Percentiles rank a stretch among this genome's conserved stretches.
Evolutionary conservation across 148 eudicot genomes (phyloP).

Genomic region (Beta vulgaris): DNA sequence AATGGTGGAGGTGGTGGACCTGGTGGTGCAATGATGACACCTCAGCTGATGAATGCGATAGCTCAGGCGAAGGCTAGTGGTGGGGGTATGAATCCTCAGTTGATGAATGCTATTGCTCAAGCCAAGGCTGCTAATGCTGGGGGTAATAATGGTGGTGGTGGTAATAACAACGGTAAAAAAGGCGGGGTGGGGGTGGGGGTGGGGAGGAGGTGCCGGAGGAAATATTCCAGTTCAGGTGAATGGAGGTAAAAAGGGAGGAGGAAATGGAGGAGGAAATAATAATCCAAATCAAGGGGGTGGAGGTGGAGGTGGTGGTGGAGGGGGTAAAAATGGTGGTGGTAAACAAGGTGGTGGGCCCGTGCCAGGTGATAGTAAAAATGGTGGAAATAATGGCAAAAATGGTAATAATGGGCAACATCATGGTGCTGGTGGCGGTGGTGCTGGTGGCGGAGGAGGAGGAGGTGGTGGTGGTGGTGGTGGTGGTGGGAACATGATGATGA

Average conservation of each 20-base stretch:
- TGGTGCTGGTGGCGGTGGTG: constrained; percentile 28
- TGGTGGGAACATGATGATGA: constrained; percentile 28
- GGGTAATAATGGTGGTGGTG: constrained; percentile 17
- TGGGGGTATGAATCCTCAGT: constrained; percentile 47
- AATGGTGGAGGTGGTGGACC: constrained; percentile 12
- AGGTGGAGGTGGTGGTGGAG: constrained; percentile 36
- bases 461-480: constrained; percentile 21
- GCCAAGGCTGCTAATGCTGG: constrained; percentile 23
- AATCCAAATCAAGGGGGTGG: constrained; percentile 39
- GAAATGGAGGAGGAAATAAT: constrained; percentile 29
- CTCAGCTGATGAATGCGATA: constrained; percentile 30
- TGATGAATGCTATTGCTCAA: constrained; percentile 29
- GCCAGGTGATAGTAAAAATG: constrained; percentile 17
- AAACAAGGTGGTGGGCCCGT: constrained; percentile 39
- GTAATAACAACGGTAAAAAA: constrained; percentile 17
- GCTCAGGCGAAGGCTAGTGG: constrained; percentile 31
- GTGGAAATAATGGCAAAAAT: constrained; percentile 31
- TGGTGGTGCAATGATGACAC: constrained; percentile 53
- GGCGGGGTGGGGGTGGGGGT: constrained; percentile 26
- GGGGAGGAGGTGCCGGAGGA: constrained; percentile 38
- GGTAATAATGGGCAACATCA: constrained; percentile 24
- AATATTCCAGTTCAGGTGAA: constrained; percentile 39
- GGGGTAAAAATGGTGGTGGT: constrained; percentile 29
- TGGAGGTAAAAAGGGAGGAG: constrained; percentile 33
- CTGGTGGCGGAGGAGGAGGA: constrained; percentile 19